Conservation (phyloP, 495 filamentous ascomycete species). For the Penicillium flavigenum region DNA sequence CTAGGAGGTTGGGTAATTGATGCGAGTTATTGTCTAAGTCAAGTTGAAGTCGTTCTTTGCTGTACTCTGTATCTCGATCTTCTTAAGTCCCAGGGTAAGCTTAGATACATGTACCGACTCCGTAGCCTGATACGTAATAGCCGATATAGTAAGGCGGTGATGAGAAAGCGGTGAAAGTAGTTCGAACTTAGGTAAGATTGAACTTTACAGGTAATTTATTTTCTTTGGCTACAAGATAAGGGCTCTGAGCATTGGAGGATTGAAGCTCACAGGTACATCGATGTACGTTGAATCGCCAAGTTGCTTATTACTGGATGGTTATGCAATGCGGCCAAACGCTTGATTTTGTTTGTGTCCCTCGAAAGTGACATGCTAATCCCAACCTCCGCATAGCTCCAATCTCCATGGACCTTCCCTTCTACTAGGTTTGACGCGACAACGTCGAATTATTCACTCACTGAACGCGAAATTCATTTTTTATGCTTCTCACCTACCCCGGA, state of each 20-base stretch:
- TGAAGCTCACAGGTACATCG: background rate
- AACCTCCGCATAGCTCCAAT: background rate
- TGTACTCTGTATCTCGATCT: background rate
- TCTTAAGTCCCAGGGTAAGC: background rate
- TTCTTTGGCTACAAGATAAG: slow-evolving; percentile 1
- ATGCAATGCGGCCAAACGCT: background rate
- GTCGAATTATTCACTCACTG: background rate
- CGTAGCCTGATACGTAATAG: background rate
- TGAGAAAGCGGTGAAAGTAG: background rate
- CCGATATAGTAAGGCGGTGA: slow-evolving; percentile 1
- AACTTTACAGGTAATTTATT: slow-evolving; percentile 1
- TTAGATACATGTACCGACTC: background rate
- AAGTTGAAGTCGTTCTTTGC: background rate
- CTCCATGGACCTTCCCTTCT: slow-evolving; percentile 8
- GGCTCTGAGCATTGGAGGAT: too few relatives aligned
- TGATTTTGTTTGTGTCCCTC: slow-evolving; percentile 1
- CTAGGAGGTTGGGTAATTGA: too few relatives aligned
- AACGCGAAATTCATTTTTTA: background rate
- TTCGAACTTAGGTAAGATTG: background rate
- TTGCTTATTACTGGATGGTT: background rate
- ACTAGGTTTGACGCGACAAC: slow-evolving; percentile 5
- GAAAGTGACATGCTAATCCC: slow-evolving; percentile 1
- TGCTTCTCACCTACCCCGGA: too few relatives aligned
- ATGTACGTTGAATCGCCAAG: background rate
- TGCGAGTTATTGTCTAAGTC: background rate